phyloP scores from a whole-genome alignment of 495 filamentous ascomycete genomes.

The Hyaloscypha variabilis region DNA sequence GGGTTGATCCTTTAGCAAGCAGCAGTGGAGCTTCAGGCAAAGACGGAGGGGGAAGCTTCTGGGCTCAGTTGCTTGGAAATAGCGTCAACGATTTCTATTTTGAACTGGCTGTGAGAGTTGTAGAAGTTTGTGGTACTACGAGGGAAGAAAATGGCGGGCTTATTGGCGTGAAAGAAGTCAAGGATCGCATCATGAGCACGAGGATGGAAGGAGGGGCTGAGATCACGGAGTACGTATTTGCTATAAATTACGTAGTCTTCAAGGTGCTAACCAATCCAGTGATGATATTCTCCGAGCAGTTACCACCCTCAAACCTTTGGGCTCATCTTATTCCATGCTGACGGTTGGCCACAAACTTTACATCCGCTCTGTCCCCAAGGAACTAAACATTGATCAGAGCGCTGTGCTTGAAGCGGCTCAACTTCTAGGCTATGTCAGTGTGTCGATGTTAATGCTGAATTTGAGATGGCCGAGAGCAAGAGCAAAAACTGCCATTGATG shows the following conservation, averaged over 20 bases:
- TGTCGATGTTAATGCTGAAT: slow-evolving; percentile 92
- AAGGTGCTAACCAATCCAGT: slow-evolving; percentile 39
- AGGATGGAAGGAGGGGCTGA: slow-evolving; percentile 74
- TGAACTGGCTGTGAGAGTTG: slow-evolving; percentile 89
- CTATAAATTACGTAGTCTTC: neutral
- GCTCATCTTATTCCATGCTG: slow-evolving; percentile 82
- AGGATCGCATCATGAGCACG: slow-evolving; percentile 69
- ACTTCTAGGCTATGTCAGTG: slow-evolving; percentile 83
- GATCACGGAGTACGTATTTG: slow-evolving; percentile 58
- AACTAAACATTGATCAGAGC: slow-evolving; percentile 93
- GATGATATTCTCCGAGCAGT: slow-evolving; percentile 94
- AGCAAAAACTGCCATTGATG: slow-evolving; percentile 85
- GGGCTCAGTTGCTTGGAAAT: slow-evolving; percentile 88
- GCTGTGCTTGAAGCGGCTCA: slow-evolving; percentile 86
- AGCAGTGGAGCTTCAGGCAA: slow-evolving; percentile 51
- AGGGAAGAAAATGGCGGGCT: slow-evolving; percentile 90
- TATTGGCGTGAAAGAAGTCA: slow-evolving; percentile 81
- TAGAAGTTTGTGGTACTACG: slow-evolving; percentile 88
- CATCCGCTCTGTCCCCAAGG: slow-evolving; percentile 92
- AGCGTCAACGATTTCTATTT: slow-evolving; percentile 99
- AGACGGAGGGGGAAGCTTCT: slow-evolving; percentile 66
- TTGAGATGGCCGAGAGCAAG: slow-evolving; percentile 82
- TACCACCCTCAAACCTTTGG: slow-evolving; percentile 82
- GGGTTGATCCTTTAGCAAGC: slow-evolving; percentile 88
- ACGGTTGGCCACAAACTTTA: slow-evolving; percentile 80